Evolutionary conservation across 345 rosid species (phyloP), one percentile per base, ranked within the genome.

Genomic region (Brassica carinata): DNA sequence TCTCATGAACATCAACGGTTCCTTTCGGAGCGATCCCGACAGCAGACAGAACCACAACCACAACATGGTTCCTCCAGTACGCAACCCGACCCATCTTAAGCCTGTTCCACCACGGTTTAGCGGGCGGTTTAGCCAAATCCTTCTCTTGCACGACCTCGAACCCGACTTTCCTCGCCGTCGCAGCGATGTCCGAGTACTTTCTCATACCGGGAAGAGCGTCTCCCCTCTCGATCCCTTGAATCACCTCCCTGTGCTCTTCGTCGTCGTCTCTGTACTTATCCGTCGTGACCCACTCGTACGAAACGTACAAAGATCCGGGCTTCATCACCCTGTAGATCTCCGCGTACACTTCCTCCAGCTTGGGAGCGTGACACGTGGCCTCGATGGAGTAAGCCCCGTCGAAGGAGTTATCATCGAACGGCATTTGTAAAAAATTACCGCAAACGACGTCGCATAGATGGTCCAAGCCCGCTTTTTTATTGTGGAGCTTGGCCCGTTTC

Each of bases 351-450:
- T 93, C 97, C 23, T 93, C 97, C 0, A 95, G 87, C 76, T 87
- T 87, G 3, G 99, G 99, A 83, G 99, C 98, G 87, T 95, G 99
- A 61, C 99, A 95, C 5, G 99, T 95, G 4, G 99, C 99, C 68
- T 95, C 99, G 51, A 95, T 93, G 0, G 99, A 93, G 92, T 93
- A 95, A 67, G 98, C 99, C 19, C 99, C 99, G 81, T 95, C 98
- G 85, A 93, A 95, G 76, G 89, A 87, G 85, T 73, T 68, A 5
- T 91, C 94, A 0, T 77, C 77, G 51, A 95, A 95, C 27, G 98
- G 99, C 98, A 95, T 95, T 84, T 90, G 27, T 1, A 95, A 85
- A 78, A 95, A 95, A 82, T 95, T 93, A 11, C 98, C 98, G 31
- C 93, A 87, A 1, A 95, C 94, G 7, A 95, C 99, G 40, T 93